Evolutionary conservation across 345 rosid genomes (phyloP).

Genomic region (Brassica incana): DNA sequence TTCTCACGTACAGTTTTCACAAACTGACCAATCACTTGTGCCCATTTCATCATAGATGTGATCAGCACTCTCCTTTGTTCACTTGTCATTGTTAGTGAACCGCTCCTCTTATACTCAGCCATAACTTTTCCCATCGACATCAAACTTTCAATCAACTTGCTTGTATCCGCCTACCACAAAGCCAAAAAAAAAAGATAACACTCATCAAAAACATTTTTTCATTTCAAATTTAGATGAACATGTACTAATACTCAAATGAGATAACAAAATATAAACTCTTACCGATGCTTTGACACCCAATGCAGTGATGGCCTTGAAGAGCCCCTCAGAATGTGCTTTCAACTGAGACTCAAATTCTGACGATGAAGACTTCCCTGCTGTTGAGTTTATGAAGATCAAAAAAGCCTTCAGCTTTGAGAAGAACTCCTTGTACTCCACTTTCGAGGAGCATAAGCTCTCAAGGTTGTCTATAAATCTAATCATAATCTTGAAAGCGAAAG

Average conservation of each 20-base stretch:
- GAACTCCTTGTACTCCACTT: conserved; percentile 17
- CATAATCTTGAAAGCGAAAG: conserved; percentile 35
- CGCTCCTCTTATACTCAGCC: conserved; percentile 28
- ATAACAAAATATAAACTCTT: neutral
- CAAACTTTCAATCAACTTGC: conserved; percentile 27
- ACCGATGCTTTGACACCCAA: conserved; percentile 28
- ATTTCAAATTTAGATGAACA: neutral
- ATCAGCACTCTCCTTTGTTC: conserved; percentile 22
- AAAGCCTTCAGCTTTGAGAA: conserved; percentile 23
- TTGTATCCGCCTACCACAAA: conserved; percentile 16
- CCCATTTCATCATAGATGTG: conserved; percentile 29
- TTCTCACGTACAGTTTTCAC: conserved; percentile 22
- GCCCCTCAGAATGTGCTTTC: conserved; percentile 30
- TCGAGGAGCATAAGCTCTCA: conserved; percentile 19
- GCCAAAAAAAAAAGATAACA: neutral
- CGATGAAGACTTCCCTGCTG: conserved; percentile 13
- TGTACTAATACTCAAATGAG: neutral
- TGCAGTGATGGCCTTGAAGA: conserved; percentile 25
- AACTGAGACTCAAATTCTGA: conserved; percentile 29
- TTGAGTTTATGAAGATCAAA: conserved; percentile 27
- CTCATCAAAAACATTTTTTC: neutral
- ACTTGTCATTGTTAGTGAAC: conserved; percentile 15
- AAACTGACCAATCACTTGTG: conserved; percentile 29
- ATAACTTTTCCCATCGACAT: conserved; percentile 37
- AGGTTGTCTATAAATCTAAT: conserved; percentile 29